A percentile compares a stretch with the other conserved stretches of the same genome.
phyloP scores from a whole-genome alignment of 305 asterid genomes.

The Fraxinus albicans region DNA sequence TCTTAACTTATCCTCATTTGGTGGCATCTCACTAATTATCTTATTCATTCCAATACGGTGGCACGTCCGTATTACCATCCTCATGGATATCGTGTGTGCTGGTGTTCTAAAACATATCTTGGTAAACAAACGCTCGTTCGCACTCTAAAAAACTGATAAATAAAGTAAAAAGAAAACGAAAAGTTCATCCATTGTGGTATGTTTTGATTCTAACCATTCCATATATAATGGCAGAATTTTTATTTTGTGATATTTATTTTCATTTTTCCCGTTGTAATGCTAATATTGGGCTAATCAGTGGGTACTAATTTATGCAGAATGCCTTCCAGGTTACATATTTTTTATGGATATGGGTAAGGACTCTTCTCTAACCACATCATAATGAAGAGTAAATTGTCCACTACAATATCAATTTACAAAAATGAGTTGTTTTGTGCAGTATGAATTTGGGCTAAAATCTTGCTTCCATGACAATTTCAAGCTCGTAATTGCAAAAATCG shows the following conservation, averaged over 20 bases:
- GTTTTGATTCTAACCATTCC: background rate
- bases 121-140: background rate
- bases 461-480: conserved; percentile 68
- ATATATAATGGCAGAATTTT: background rate
- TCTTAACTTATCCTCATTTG: background rate
- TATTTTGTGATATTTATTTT: background rate
- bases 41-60: background rate
- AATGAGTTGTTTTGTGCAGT: conserved; percentile 47
- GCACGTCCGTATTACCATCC: background rate
- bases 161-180: background rate
- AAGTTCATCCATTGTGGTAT: background rate
- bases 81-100: background rate
- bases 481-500: conserved; percentile 57
- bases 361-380: conserved; percentile 14
- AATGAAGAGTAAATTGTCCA: background rate
- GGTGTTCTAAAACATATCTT: background rate
- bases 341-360: conserved; percentile 86
- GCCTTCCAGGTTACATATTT: conserved; percentile 85
- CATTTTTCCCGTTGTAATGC: background rate
- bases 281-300: conserved; percentile 21
- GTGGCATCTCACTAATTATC: background rate
- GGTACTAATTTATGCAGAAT: conserved; percentile 53
- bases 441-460: conserved; percentile 58
- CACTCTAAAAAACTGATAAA: background rate
- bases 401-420: background rate